Evolutionary conservation across 768 basidiomycete species (phyloP), one percentile per base, ranked within the genome.

Genomic region (Mycena crocata): DNA sequence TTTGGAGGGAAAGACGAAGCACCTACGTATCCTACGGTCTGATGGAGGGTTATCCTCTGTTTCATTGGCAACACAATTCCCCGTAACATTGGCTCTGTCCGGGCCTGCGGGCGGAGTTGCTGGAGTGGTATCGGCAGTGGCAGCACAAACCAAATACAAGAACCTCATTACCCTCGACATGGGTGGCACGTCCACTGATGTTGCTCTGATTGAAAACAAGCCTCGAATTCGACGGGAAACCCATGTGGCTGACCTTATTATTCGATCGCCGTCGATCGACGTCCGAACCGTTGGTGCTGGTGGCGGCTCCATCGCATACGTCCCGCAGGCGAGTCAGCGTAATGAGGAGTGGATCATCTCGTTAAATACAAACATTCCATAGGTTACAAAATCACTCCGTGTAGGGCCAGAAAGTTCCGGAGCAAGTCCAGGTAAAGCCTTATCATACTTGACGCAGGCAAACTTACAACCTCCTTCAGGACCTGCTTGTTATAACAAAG

Each of bases 351-450:
- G 23, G 7, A 6, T 45, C 17, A 21, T 24, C 17, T n/a, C 5
- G 34, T 5, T 9, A 17, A 34, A 35, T n/a, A 17, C 8, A 40
- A 28, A n/a, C 26, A 8, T 54, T 32, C 15, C 8, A 26, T 31
- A 65, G 59, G 49, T 67, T 28, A 66, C 69, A 13, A 63, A 60
- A 21, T 58, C 69, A 13, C 59, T 70, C 8, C 66, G 69, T n/a
- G 71, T 72, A 2, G 71, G 71, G 10, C 72, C 72, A 28, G 62
- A 67, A 35, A 66, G 64, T 32, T 55, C 70, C 21, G 70, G 72
- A 13, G 72, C 70, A 21, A 44, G 67, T 44, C 70, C 70, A 31
- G 69, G 71, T 21, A 3, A 32, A 34, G 17, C 23, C 13, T 12
- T 10, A 21, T 15, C 46, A 23, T n/a, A 21, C 39, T 26, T 24